Base-by-base conservation (phyloP, 169 alveolate genomes). In the Cryptosporidium sp. region DNA sequence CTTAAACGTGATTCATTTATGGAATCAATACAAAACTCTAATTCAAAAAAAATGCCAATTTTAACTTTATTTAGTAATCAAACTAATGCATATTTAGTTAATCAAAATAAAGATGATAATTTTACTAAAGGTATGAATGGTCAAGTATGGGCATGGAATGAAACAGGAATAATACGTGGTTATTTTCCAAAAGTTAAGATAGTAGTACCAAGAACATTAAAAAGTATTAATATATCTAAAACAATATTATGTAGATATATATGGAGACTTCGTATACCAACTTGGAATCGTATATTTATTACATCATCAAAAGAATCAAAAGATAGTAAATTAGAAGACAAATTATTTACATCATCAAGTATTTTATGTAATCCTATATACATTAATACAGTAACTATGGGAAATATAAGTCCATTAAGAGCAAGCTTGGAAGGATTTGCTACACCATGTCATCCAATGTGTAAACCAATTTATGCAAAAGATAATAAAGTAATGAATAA, bases 401-500 rank as follows among this genome's bases (percentile, higher is more conserved):
- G 89, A 45, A 80, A 60, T 45, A 80, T 80, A 29, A 42, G 69
- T 42, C 10, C 75, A 37, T 31, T 80, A 37, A 80, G 65, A 80
- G 89, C 89, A 44, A 80, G 75, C 42, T 80, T 80, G n/a, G 62
- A 80, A 16, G 89, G 89, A 29, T 60, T 60, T 80, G 89, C 80
- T n/a, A 80, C 89, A 0, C 89, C 89, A 80, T 80, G 89, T 23
- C 73, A 80, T 65, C 89, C 89, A 62, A 39, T 7, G 23, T 80
- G 89, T 80, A 80, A 23, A 44, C 68, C 75, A 44, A 44, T 80
- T 80, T 12, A 44, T 39, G 51, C 37, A 26, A 21, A 62, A 21
- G 89, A 80, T 16, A 21, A 67, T 9, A 62, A 60, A 42, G 51
- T n/a, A 8, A 29, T 31, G 70, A 67, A 44, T 62, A 65, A 80